Conservation (phyloP, 1,284 basidiomycete genomes). For the Cystobasidium sp. region DNA sequence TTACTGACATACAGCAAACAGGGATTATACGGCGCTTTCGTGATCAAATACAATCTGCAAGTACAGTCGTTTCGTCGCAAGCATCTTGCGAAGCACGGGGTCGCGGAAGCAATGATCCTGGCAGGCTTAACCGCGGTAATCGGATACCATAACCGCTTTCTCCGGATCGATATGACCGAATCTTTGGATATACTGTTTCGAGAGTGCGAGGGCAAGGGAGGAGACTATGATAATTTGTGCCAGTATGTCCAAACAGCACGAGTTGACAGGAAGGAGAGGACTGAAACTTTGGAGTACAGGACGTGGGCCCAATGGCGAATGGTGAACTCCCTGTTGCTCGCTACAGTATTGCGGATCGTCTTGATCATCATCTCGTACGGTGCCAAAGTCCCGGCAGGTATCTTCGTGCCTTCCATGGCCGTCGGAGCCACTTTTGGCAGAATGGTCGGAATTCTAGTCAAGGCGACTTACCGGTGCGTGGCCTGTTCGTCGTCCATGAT, state of each 20-base stretch:
- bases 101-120: conserved; percentile 85
- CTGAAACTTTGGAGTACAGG: conserved; percentile 59
- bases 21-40: conserved; percentile 96
- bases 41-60: conserved; percentile 96
- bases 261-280: background rate
- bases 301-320: conserved; percentile 91
- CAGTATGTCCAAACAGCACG: conserved; percentile 66
- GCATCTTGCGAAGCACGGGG: conserved; percentile 78
- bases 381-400: conserved; percentile 94
- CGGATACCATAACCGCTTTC: conserved; percentile 91
- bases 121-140: conserved; percentile 87
- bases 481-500: background rate
- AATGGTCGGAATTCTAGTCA: conserved; percentile 93
- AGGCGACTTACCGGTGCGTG: conserved; percentile 80
- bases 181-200: conserved; percentile 94
- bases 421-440: conserved; percentile 93
- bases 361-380: conserved; percentile 94
- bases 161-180: conserved; percentile 98
- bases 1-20: conserved; percentile 56
- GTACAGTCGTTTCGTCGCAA: conserved; percentile 91
- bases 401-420: conserved; percentile 98
- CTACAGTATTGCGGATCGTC: conserved; percentile 82
- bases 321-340: conserved; percentile 87
- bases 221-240: conserved; percentile 89
- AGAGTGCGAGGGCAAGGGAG: conserved; percentile 87